Evolutionary conservation across 2,329 filamentous ascomycete species (phyloP).

Genomic region (Mariannaea elegans): DNA sequence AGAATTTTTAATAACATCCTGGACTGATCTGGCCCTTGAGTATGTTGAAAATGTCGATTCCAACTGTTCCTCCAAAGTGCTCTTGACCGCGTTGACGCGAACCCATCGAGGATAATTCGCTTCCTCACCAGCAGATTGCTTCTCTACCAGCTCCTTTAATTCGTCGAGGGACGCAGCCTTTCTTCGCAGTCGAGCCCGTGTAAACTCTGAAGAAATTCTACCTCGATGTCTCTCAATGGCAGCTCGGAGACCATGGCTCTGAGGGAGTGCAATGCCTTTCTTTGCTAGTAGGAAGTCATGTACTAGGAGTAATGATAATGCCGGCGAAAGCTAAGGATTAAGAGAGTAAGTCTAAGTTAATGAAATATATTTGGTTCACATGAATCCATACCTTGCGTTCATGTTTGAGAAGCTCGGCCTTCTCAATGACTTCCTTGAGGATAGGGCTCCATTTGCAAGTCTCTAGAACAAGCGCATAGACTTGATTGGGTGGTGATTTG

Average conservation of each 20-base stretch:
- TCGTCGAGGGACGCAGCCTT: slow-evolving; percentile 74
- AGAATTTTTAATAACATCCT: slow-evolving; percentile 59
- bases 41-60: slow-evolving; percentile 76
- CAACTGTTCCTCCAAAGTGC: slow-evolving; percentile 76
- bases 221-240: slow-evolving; percentile 84
- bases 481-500: slow-evolving; percentile 80
- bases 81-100: slow-evolving; percentile 82
- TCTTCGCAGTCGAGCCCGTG: slow-evolving; percentile 77
- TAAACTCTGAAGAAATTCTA: slow-evolving; percentile 83
- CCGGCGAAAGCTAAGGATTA: slow-evolving; percentile 74
- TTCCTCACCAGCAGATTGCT: slow-evolving; percentile 57
- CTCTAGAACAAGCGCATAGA: slow-evolving; percentile 89
- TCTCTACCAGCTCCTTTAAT: slow-evolving; percentile 67
- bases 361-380: background rate
- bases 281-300: slow-evolving; percentile 89
- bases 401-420: slow-evolving; percentile 75
- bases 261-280: slow-evolving; percentile 81
- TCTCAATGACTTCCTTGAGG: slow-evolving; percentile 89
- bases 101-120: slow-evolving; percentile 87
- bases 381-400: slow-evolving; percentile 85
- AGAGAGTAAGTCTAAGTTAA: background rate
- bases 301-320: slow-evolving; percentile 80
- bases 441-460: slow-evolving; percentile 90
- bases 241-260: slow-evolving; percentile 78
- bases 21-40: slow-evolving; percentile 62